Percentiles rank a stretch among this genome's conserved stretches.
Evolutionary conservation across 371 early-diverging fungal species (phyloP).

Genomic region (Mortierella sp.): DNA sequence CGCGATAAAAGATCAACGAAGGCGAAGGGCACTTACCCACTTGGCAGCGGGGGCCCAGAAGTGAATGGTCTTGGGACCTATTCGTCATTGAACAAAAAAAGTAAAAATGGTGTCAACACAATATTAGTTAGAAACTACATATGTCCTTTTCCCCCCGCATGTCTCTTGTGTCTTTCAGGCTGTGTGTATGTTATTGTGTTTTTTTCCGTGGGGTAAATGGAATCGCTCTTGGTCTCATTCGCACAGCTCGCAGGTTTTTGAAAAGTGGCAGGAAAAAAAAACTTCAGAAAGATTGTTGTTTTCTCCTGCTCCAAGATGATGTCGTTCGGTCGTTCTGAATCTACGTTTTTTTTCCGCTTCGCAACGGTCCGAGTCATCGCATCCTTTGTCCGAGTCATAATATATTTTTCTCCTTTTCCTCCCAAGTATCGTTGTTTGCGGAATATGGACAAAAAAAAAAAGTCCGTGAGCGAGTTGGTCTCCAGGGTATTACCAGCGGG

Average conservation of each 20-base stretch:
- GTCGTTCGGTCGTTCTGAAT: not conserved
- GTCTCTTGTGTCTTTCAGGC: not conserved
- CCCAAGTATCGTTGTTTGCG: not conserved
- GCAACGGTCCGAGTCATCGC: not conserved
- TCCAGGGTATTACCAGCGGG: constrained; percentile 79
- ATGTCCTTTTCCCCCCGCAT: not conserved
- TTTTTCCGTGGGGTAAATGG: not conserved
- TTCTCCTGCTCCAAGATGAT: not conserved
- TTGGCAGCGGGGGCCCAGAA: constrained; percentile 94
- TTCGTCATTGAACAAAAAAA: not conserved
- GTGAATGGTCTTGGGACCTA: constrained; percentile 90
- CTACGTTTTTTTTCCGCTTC: not conserved
- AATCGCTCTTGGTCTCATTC: not conserved
- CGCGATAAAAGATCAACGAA: not conserved
- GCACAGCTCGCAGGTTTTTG: not conserved
- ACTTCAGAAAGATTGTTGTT: not conserved
- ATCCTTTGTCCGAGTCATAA: not conserved
- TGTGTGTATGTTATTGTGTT: not conserved
- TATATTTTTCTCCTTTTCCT: not conserved
- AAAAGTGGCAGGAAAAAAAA: not conserved
- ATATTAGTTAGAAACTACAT: not conserved
- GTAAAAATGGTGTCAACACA: not conserved
- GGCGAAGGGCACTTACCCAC: constrained; percentile 71
- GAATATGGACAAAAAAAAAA: not conserved
- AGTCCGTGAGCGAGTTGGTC: too few species aligned